Conservation (phyloP, 2,329 filamentous ascomycete species). For the Fusarium pseudograminearum region DNA sequence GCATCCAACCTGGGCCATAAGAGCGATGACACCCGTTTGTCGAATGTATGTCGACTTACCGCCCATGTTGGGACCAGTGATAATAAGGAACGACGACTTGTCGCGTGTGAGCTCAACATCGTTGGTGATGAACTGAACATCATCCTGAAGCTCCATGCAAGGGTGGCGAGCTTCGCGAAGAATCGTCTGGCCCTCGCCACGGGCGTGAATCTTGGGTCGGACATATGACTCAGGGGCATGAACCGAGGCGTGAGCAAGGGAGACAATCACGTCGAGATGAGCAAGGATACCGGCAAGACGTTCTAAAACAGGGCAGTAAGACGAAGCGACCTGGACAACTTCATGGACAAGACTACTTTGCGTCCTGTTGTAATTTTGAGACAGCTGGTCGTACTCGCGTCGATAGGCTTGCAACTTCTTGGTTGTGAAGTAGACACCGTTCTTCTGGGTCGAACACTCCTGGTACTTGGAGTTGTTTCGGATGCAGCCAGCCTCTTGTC, state of each 20-base stretch:
- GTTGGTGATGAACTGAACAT: slow-evolving; percentile 98
- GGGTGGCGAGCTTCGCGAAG: slow-evolving; percentile 95
- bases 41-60: slow-evolving; percentile 99
- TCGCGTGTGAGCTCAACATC: slow-evolving; percentile 85
- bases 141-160: slow-evolving; percentile 98
- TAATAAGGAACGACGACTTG: slow-evolving; percentile 90
- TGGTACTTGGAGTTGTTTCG: slow-evolving; percentile 90
- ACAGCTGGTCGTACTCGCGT: slow-evolving; percentile 92
- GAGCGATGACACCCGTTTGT: slow-evolving; percentile 93
- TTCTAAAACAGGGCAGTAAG: slow-evolving; percentile 94
- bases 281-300: slow-evolving; percentile 87
- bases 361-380: slow-evolving; percentile 93
- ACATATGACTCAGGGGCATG: slow-evolving; percentile 94
- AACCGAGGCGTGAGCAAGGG: slow-evolving; percentile 91
- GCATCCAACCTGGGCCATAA: slow-evolving; percentile 97
- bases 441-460: slow-evolving; percentile 98
- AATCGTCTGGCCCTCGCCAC: slow-evolving; percentile 87
- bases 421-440: slow-evolving; percentile 98
- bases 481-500: slow-evolving; percentile 91
- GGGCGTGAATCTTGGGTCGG: slow-evolving; percentile 87
- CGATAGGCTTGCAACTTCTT: slow-evolving; percentile 81
- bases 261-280: slow-evolving; percentile 94
- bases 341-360: slow-evolving; percentile 92
- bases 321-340: slow-evolving; percentile 92
- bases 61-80: slow-evolving; percentile 98